Base-by-base conservation (phyloP, 1,284 basidiomycete species). In the Ganoderma meredithae region DNA sequence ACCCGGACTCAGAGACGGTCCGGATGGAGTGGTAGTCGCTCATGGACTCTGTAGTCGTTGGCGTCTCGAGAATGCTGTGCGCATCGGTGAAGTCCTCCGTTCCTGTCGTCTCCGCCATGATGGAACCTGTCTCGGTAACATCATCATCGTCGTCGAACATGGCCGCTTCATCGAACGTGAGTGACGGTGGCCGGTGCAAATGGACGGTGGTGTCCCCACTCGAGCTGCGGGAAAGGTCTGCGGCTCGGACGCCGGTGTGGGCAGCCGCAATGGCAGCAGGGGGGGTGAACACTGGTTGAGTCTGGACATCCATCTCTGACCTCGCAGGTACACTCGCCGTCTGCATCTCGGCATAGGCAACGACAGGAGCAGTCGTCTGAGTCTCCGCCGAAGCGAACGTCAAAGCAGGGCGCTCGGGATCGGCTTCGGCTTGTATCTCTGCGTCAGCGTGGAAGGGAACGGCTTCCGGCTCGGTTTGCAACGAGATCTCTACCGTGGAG, bases 71-170 rank as follows among this genome's bases (percentile, higher is more conserved):
- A 52, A 92, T 85, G 68, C 91, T 94, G 78, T 89, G 83, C 1
- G 95, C 95, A 77, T 96, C 95, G 27, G 93, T 88, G 76, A 94
- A 97, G 69, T 94, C 92, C 27, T 95, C 94, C 15, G 82, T 85
- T 62, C 93, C 91, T 0, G 88, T 87, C 70, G 92, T 91, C 65
- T 70, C 68, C 55, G 65, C 71, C 7, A 88, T 88, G 68, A 90
- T 86, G 1, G 85, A 87, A 39, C 86, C 89, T 1, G 84, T 86
- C 62, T 89, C 90, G 7, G 89, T 90, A 76, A 84, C 86, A 1
- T 83, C 87, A 69, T 85, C 88, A 64, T 86, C 87, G 41, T 84
- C 81, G 1, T 70, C 68, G 27, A 66, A 44, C 58, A 78, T 68
- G 27, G 81, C 81, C 13, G 80, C 81, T 6, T 85, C 83, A 13